These are phyloP conservation scores for Rhizomucor pusillus DNA, from an alignment of 371 early-diverging fungal species.

Conservation along the genomic window DNA sequence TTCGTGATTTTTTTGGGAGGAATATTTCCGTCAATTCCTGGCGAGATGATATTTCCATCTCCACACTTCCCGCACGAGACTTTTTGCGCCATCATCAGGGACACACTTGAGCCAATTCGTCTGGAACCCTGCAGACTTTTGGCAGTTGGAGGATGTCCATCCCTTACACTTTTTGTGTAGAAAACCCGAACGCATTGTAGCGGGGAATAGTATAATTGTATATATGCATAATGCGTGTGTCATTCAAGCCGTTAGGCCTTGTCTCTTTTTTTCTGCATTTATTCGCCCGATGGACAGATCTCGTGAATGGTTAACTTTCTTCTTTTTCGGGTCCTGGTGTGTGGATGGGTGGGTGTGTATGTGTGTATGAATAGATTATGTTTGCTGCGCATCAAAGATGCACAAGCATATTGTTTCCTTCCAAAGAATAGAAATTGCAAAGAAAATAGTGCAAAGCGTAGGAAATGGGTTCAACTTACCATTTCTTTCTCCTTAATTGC, in stretches of 20 bases:
- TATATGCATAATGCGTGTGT: neutral
- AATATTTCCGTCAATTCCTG: conserved; percentile 29
- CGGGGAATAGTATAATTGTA: too few species aligned
- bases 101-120: neutral
- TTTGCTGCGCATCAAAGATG: too few species aligned
- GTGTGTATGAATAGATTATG: too few species aligned
- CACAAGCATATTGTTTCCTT: conserved; percentile 4
- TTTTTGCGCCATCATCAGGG: conserved; percentile 5
- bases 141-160: conserved; percentile 6
- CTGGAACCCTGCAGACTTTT: conserved; percentile 1
- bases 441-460: conserved; percentile 3
- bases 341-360: neutral
- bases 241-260: neutral
- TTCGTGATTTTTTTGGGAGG: conserved; percentile 8
- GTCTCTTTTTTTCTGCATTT: neutral
- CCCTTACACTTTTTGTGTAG: conserved; percentile 1
- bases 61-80: conserved; percentile 8
- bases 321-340: neutral
- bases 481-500: conserved; percentile 45
- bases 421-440: neutral
- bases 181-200: neutral
- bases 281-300: neutral
- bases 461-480: conserved; percentile 29
- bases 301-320: conserved; percentile 5
- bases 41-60: neutral